phyloP scores from a whole-genome alignment of 306 rosid species.

The Cercis canadensis region DNA sequence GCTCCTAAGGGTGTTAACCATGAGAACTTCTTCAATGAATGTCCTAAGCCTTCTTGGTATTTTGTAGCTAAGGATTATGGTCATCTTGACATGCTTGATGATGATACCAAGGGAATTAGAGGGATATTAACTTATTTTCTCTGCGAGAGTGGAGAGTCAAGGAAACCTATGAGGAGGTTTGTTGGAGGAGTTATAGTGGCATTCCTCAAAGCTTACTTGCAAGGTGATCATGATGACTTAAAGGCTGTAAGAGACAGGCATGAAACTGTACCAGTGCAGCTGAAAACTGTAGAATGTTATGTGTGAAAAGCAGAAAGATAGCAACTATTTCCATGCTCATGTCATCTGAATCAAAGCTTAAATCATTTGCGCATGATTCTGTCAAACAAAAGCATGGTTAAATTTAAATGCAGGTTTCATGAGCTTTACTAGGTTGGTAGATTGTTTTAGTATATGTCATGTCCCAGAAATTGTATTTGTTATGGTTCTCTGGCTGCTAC shows the following conservation, averaged over 20 bases:
- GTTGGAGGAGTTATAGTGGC: slow-evolving; percentile 83
- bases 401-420: too few relatives aligned
- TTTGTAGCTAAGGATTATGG: slow-evolving; percentile 79
- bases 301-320: slow-evolving; percentile 34
- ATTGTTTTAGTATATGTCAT: too few relatives aligned
- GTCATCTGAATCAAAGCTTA: too few relatives aligned
- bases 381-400: too few relatives aligned
- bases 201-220: slow-evolving; percentile 70
- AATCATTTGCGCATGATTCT: too few relatives aligned
- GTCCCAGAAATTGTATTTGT: too few relatives aligned
- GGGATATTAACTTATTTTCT: slow-evolving; percentile 61
- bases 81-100: slow-evolving; percentile 82
- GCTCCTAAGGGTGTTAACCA: slow-evolving; percentile 87
- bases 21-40: slow-evolving; percentile 71
- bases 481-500: too few relatives aligned
- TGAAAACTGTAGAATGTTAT: slow-evolving; percentile 46
- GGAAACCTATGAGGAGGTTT: slow-evolving; percentile 89
- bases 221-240: slow-evolving; percentile 52
- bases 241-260: slow-evolving; percentile 52
- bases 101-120: slow-evolving; percentile 70
- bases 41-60: slow-evolving; percentile 62
- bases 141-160: slow-evolving; percentile 75
- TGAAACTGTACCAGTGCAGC: slow-evolving; percentile 53
- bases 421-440: too few relatives aligned
- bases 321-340: background rate